Percentiles rank a stretch among this genome's conserved stretches.
phyloP scores from a whole-genome alignment of 2,329 filamentous ascomycete genomes.

The Sporothrix pallida region DNA sequence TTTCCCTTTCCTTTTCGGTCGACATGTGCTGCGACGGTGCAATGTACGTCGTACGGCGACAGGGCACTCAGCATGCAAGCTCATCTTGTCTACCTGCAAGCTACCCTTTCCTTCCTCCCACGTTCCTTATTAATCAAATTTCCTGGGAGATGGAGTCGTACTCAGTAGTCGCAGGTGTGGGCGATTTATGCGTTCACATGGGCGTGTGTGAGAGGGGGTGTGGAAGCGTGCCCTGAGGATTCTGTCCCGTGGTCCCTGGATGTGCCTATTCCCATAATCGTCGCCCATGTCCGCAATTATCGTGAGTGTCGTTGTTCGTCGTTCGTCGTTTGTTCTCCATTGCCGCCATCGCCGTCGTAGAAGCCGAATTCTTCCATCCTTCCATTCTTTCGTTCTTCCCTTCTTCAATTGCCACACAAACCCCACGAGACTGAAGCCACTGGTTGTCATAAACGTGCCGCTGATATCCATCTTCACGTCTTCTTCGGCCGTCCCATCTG shows the following conservation, averaged over 20 bases:
- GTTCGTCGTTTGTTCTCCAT: not conserved
- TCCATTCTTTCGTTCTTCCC: not conserved
- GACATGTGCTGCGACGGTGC: not conserved
- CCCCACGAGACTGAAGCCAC: not conserved
- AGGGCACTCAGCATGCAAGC: not conserved
- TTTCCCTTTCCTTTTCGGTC: not conserved
- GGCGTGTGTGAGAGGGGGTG: not conserved
- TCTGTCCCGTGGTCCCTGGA: not conserved
- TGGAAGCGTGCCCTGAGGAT: not conserved
- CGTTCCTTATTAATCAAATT: conserved; percentile 10
- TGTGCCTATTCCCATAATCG: not conserved
- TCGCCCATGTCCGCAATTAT: not conserved
- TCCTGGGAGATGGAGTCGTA: conserved; percentile 10
- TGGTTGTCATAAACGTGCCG: not conserved
- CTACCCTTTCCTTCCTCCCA: not conserved
- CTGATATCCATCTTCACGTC: not conserved
- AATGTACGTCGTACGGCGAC: not conserved
- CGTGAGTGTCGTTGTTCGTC: not conserved
- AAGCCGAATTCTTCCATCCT: not conserved
- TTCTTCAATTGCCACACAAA: not conserved
- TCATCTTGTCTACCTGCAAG: no score
- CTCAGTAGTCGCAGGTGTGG: not conserved
- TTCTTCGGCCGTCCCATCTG: not conserved
- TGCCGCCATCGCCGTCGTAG: not conserved
- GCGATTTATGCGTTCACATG: not conserved